Evolutionary conservation across 164 flowering plant genomes (phyloP).

Genomic region (Platanus orientalis): DNA sequence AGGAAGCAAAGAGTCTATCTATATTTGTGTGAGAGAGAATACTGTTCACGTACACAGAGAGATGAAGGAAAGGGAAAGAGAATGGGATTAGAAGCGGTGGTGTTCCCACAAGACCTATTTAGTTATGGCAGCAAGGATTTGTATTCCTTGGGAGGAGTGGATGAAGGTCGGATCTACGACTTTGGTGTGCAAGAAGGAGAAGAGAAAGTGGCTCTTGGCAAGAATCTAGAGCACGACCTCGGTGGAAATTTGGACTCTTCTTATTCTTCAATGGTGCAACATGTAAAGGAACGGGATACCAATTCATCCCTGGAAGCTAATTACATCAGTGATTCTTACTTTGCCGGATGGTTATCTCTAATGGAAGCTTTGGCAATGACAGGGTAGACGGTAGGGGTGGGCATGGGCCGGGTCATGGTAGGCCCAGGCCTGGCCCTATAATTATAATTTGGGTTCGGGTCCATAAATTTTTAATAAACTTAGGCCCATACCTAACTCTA

Average conservation of each 20-base stretch:
- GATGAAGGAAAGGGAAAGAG: conserved; percentile 3
- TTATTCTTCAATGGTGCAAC: conserved; percentile 24
- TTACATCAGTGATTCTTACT: conserved; percentile 10
- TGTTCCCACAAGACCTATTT: conserved; percentile 48
- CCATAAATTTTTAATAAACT: no score
- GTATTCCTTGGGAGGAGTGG: conserved; percentile 19
- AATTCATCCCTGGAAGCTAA: conserved; percentile 35
- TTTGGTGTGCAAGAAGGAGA: conserved; percentile 19
- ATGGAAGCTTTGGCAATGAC: conserved; percentile 2
- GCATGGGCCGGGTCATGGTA: no score
- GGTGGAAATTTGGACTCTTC: conserved; percentile 27
- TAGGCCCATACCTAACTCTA: no score
- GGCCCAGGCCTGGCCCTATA: no score
- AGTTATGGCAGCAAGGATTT: conserved; percentile 35
- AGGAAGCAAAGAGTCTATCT: not conserved
- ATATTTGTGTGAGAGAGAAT: no score
- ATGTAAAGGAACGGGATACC: conserved; percentile 31
- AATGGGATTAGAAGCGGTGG: conserved; percentile 73
- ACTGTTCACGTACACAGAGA: no score
- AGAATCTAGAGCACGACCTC: not conserved
- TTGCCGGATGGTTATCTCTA: conserved; percentile 9
- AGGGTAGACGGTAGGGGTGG: no score
- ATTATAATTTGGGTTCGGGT: no score
- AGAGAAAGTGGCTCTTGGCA: no score
- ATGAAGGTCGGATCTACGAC: conserved; percentile 22